These are phyloP conservation scores for Eutrema heterophyllum DNA, from an alignment of 345 rosid species.

Conservation along the genomic window DNA sequence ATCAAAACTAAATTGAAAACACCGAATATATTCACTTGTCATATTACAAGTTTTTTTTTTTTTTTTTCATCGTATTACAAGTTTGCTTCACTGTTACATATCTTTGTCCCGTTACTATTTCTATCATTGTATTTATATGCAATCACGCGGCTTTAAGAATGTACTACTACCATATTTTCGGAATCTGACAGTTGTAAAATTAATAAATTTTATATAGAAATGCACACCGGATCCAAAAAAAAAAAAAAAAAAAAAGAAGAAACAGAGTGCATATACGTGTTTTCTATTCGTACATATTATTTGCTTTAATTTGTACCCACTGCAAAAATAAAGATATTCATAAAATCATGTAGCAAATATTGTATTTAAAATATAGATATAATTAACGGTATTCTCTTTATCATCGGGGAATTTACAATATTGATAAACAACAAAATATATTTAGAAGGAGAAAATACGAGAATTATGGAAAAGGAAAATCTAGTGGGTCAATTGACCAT, in stretches of 20 bases:
- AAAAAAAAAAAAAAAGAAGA: not conserved
- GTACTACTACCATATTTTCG: constrained; percentile 3
- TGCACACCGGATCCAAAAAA: not conserved
- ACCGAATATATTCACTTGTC: no score
- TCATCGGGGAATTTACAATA: not conserved
- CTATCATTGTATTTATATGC: not conserved
- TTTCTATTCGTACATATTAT: not conserved
- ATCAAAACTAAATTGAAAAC: no score
- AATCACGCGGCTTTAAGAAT: constrained; percentile 15
- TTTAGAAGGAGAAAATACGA: not conserved
- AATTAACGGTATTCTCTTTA: not conserved
- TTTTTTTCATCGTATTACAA: not conserved
- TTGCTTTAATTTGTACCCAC: not conserved
- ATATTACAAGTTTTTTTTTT: no score
- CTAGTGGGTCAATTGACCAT: constrained; percentile 22
- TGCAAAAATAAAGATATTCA: not conserved
- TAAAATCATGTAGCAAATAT: not conserved
- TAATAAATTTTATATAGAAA: not conserved
- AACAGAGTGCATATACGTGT: not conserved
- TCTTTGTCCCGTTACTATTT: not conserved
- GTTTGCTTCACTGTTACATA: not conserved
- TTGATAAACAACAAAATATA: not conserved
- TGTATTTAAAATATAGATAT: not conserved
- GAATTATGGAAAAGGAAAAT: not conserved
- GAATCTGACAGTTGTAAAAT: constrained; percentile 26